Conservation (phyloP, 768 basidiomycete genomes). For the Ephemerocybe angulata region DNA sequence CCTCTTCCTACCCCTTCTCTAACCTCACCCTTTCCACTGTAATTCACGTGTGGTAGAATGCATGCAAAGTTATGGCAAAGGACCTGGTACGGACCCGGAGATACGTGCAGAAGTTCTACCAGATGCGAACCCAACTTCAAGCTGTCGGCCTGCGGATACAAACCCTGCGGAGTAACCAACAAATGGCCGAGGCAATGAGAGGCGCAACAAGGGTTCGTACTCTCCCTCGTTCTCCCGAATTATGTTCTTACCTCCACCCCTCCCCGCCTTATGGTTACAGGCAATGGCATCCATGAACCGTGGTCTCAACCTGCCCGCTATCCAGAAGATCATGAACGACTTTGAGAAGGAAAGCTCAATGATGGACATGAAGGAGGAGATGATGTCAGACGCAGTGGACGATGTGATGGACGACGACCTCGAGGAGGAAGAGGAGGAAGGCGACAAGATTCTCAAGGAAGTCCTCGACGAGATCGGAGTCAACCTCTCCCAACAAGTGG, state of each 20-base stretch:
- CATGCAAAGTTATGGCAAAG: constrained; percentile 99
- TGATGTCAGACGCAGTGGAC: constrained; percentile 99
- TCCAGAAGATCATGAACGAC: constrained; percentile 95
- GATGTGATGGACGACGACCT: constrained; percentile 91
- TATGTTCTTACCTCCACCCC: constrained; percentile 4
- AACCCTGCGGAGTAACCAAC: constrained; percentile 92
- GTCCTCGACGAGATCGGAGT: constrained; percentile 98
- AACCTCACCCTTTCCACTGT: constrained; percentile 4
- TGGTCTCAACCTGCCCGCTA: constrained; percentile 90
- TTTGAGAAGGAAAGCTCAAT: constrained; percentile 96
- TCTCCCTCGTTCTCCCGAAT: not conserved
- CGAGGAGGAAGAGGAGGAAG: constrained; percentile 94
- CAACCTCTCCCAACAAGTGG: constrained; percentile 78
- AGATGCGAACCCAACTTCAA: constrained; percentile 97
- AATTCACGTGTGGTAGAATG: constrained; percentile 57
- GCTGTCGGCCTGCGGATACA: constrained; percentile 95
- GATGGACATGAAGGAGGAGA: constrained; percentile 99
- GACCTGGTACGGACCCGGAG: constrained; percentile 94
- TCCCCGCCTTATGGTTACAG: constrained; percentile 38
- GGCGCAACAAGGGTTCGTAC: constrained; percentile 86
- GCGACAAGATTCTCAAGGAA: constrained; percentile 92
- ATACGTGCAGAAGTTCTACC: constrained; percentile 97
- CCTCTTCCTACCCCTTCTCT: not conserved
- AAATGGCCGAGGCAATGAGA: constrained; percentile 99
- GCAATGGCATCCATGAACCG: constrained; percentile 99